Base-by-base conservation (phyloP, 208 protist species). In the Porcisia hertigi region DNA sequence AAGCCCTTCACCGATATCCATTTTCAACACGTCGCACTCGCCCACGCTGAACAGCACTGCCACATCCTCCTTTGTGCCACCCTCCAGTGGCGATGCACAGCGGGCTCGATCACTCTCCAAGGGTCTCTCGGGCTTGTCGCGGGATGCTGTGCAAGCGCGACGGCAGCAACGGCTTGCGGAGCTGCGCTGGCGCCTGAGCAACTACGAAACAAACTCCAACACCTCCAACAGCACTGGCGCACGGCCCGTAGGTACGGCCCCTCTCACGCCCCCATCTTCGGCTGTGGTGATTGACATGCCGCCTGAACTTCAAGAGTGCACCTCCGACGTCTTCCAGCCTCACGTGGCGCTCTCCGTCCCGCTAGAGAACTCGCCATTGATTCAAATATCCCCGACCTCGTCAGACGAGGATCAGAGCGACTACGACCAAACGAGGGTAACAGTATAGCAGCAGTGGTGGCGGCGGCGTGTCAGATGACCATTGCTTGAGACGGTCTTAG, bases 371-470 rank as follows among this genome's bases (percentile, higher is more conserved):
- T 79, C 79, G 3, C 67, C 80, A 18, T 34, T 80, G 23, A 20
- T 81, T 25, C 49, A 84, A 45, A 75, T 84, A 3, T 84, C 80
- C 18, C 80, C 80, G 30, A 81, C 71, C 34, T 84, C 80, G 16
- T 84, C 75, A 1, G 80, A 84, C 54, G 80, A 84, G n/a, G 52
- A 18, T 47, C 36, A 39, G 36, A n/a, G 23, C 23, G 43, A 30
- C 14, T 25, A 25, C 12, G 66, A 53, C 14, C 47, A 25, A 36
- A 16, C 2, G 2, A 20, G 43, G 16, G 5, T 39, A 36, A 39
- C 30, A 30, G 7, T n/a, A n/a, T 30, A n/a, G 66, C 18, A n/a
- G 47, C 6, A 2, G 39, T 23, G 62, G 39, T 34, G 58, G 2
- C 58, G 30, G n/a, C 8, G 34, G 14, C 14, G 12, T 12, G 47